Evolutionary conservation across 208 protist genomes (phyloP), one percentile per base, ranked within the genome.

Genomic region (Crithidia expoeki): DNA sequence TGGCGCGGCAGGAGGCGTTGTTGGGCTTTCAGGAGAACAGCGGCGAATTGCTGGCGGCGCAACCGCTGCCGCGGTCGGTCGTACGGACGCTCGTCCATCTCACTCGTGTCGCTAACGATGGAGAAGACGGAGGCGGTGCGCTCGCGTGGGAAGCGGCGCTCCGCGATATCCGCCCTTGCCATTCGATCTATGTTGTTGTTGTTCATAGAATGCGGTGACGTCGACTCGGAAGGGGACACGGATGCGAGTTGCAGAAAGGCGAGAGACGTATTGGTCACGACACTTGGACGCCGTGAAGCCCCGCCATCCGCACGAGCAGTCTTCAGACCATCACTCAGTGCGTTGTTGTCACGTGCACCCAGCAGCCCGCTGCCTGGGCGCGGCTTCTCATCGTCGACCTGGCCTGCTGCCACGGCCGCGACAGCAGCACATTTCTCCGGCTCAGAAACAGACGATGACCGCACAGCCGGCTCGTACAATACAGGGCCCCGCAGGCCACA

Each of bases 401-500:
- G 2, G 51, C 53, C 47, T 4, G 6, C 47, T 16, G 4, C 44
- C 17, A 44, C 38, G 10, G 14, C 38, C 38, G 38, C 38, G 10
- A 50, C 44, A 11, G 9, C 12, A n/a, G 47, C 28, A 23, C 14
- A 16, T 2, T 9, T 28, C 14, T 47, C 42, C 47, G 9, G 47
- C 47, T 16, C 47, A 52, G n/a, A n/a, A n/a, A 5, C 19, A 4
- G 17, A 9, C 14, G 47, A 2, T 5, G 49, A 1, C 23, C 33
- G 52, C 14, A 28, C 27, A 0, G 47, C 58, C 1, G 80, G 80
- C 36, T 88, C 79, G 64, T 93, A 95, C 66, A 95, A 52, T 7
- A 95, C 65, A 9, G 82, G 80, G 2, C 83, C 79, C 7, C 90
- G 87, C 49, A 95, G 79, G 56, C 76, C 84, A 56, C 84, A 88